phyloP scores from a whole-genome alignment of 805 yeast genomes.

The Sugiyamaella chiloensis region DNA sequence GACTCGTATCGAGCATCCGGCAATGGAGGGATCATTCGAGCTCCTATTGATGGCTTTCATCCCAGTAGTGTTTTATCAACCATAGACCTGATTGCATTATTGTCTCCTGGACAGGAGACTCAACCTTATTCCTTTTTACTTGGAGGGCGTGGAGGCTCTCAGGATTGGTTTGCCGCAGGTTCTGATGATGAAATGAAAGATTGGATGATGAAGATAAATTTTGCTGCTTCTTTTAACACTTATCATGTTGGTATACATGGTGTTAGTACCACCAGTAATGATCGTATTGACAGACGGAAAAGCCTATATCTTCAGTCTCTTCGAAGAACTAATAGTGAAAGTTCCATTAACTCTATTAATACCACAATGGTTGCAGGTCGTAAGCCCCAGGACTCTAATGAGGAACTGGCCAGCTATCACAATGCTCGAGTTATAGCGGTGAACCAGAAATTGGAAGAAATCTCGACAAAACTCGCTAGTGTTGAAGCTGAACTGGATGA shows the following conservation, averaged over 20 bases:
- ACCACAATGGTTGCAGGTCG: not conserved
- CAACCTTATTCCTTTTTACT: conserved; percentile 30
- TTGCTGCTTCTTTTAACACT: conserved; percentile 46
- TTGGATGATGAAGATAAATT: conserved; percentile 60
- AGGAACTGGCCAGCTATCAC: not conserved
- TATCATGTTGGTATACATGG: conserved; percentile 34
- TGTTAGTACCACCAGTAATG: conserved; percentile 7
- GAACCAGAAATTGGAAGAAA: conserved; percentile 34
- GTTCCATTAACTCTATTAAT: not conserved
- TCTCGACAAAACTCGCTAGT: conserved; percentile 34
- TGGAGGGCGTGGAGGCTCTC: conserved; percentile 31
- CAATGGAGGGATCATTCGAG: conserved; percentile 23
- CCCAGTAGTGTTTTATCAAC: conserved; percentile 37
- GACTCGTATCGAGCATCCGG: not conserved
- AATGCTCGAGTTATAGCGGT: conserved; percentile 28
- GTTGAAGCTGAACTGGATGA: conserved; percentile 37
- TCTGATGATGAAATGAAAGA: conserved; percentile 47
- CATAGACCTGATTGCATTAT: conserved; percentile 42
- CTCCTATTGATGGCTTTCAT: conserved; percentile 37
- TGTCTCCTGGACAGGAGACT: conserved; percentile 17
- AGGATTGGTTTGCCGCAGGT: conserved; percentile 41
- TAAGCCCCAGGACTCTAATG: not conserved
- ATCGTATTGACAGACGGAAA: conserved; percentile 1
- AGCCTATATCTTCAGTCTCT: not conserved
- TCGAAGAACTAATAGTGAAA: not conserved